Conservation (phyloP, 345 rosid species). For the Eucalyptus microcorys region DNA sequence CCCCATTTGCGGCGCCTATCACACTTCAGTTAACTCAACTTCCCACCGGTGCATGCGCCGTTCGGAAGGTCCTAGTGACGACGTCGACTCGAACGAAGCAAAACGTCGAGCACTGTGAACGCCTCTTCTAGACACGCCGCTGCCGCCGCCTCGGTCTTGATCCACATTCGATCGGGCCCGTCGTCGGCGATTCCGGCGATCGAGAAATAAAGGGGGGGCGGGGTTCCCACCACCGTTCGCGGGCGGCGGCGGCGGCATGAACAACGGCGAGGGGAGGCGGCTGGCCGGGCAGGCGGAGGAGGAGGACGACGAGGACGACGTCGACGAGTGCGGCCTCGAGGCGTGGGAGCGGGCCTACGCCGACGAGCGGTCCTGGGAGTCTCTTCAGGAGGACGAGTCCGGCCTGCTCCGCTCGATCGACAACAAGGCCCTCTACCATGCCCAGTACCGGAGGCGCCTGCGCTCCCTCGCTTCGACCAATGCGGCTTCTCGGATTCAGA, state of each 20-base stretch:
- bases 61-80: background rate
- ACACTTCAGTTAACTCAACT: background rate
- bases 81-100: background rate
- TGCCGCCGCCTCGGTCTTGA: background rate
- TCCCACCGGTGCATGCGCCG: background rate
- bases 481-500: constrained; percentile 62
- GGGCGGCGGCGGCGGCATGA: constrained; percentile 3
- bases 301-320: constrained; percentile 66
- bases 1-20: background rate
- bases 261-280: constrained; percentile 26
- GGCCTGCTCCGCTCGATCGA: constrained; percentile 75
- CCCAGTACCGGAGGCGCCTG: constrained; percentile 63
- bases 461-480: constrained; percentile 51
- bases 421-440: constrained; percentile 48
- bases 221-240: background rate
- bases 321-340: constrained; percentile 33
- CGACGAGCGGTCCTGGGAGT: constrained; percentile 84
- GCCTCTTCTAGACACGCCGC: background rate
- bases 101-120: background rate
- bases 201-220: background rate
- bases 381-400: constrained; percentile 84
- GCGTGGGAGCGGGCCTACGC: constrained; percentile 77
- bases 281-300: constrained; percentile 29
- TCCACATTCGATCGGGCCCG: background rate
- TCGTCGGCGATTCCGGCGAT: background rate